These are phyloP conservation scores for Solanum bulbocastanum DNA, from an alignment of 257 asterid species.

Conservation along the genomic window DNA sequence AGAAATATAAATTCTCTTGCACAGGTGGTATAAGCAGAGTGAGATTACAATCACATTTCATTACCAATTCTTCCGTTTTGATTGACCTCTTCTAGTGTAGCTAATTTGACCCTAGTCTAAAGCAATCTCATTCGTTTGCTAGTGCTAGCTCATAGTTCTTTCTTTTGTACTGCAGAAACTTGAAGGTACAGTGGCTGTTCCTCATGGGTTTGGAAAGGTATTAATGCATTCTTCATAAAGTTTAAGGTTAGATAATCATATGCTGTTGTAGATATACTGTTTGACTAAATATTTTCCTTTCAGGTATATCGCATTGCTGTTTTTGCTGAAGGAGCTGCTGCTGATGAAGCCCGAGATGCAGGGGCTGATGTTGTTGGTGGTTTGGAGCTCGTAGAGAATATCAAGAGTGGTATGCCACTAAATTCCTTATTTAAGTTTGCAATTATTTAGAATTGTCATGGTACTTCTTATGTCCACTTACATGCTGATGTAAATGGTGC, in stretches of 20 bases:
- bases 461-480: background rate
- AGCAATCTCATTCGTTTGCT: background rate
- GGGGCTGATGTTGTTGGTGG: conserved; percentile 97
- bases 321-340: conserved; percentile 98
- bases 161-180: conserved; percentile 57
- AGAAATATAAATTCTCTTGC: background rate
- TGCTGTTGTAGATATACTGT: conserved; percentile 6
- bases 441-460: background rate
- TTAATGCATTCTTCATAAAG: background rate
- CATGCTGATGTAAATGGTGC: background rate
- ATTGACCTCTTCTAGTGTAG: background rate
- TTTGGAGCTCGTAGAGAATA: conserved; percentile 71
- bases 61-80: background rate
- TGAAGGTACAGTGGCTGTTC: conserved; percentile 70
- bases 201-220: conserved; percentile 96
- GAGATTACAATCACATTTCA: background rate
- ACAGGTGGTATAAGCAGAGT: background rate
- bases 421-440: background rate
- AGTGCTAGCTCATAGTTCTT: background rate
- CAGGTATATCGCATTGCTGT: conserved; percentile 78
- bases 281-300: conserved; percentile 16
- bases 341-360: conserved; percentile 89
- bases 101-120: background rate
- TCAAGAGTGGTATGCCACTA: conserved; percentile 44
- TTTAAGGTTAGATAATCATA: background rate